Evolutionary conservation across 2,329 filamentous ascomycete genomes (phyloP), one percentile per base, ranked within the genome.

Genomic region (Colletotrichum neosansevieriae): DNA sequence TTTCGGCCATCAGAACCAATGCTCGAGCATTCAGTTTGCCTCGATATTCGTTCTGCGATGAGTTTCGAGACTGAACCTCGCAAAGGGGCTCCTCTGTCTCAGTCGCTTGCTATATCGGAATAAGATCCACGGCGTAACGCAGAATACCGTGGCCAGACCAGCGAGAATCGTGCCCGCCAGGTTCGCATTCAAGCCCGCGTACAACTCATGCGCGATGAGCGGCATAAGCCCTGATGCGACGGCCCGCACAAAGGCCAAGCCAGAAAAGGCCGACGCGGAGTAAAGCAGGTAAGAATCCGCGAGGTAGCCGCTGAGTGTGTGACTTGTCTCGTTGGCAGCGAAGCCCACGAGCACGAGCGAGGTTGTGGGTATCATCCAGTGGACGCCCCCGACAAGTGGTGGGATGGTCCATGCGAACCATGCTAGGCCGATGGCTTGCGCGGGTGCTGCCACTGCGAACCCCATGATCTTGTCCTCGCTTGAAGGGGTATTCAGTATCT

Each of bases 341-440:
- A 82, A 86, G 0, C 84, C 84, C 9, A 85, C 76, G 3, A 82
- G 73, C 0, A 82, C 73, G 2, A 86, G 76, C 0, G 80, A 76
- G 0, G 80, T 56, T 4, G 80, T 79, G 3, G 81, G 78, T 2
- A 80, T 77, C 7, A 82, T 74, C 78, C 81, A 83, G 24, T 77
- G 77, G 0, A 79, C 49, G 38, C 72, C 67, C 17, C 15, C 21
- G 1, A 77, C 71, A 3, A 71, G 70, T 1, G 82, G 83, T 0
- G 84, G 83, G 3, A 85, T 79, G 1, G 83, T 84, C 77, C 80
- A 82, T 4, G 80, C 79, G 65, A 85, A 84, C 73, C 76, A 78
- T 78, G 81, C 83, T 1, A 86, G 77, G 2, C 79, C 82, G 5
- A 76, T 72, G 3, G 82, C 80, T 5, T 85, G 77, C 6, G 79